A percentile compares a stretch with the other conserved stretches of the same genome.
Conservation (phyloP, 805 yeast species). For the Candida khao-thaluensis region DNA sequence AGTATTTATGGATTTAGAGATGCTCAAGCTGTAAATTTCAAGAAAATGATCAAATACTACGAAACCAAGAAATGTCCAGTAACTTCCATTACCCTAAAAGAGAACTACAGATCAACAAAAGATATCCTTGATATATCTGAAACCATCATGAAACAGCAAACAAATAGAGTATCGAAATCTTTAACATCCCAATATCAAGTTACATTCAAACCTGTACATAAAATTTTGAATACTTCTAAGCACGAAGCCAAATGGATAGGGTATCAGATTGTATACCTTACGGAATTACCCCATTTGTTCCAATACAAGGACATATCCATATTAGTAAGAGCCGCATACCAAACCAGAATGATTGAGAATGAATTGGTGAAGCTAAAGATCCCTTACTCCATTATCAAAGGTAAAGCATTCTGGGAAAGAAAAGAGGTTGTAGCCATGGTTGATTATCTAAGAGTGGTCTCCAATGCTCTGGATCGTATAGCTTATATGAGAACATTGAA, state of each 20-base stretch:
- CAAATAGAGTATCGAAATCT: conserved; percentile 40
- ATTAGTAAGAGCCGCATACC: conserved; percentile 62
- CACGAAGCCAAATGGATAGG: conserved; percentile 62
- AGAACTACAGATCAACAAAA: conserved; percentile 80
- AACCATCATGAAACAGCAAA: conserved; percentile 60
- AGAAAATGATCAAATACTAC: conserved; percentile 48
- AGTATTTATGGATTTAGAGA: conserved; percentile 87
- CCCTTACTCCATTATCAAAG: conserved; percentile 69
- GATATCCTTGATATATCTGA: conserved; percentile 67
- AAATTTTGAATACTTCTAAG: conserved; percentile 37
- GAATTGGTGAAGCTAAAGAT: conserved; percentile 54
- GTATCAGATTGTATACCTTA: conserved; percentile 50
- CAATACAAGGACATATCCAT: conserved; percentile 66
- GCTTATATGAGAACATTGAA: conserved; percentile 60
- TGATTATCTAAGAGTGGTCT: conserved; percentile 63
- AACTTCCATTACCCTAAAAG: conserved; percentile 46
- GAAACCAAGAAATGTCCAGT: conserved; percentile 20
- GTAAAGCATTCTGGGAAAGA: conserved; percentile 77
- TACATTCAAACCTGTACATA: conserved; percentile 49
- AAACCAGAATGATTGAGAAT: conserved; percentile 62
- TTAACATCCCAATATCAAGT: conserved; percentile 47
- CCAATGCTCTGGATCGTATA: conserved; percentile 55
- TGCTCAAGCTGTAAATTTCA: conserved; percentile 70
- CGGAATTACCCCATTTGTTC: conserved; percentile 45
- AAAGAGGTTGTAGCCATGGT: conserved; percentile 63